A percentile compares a stretch with the other conserved stretches of the same genome.
Conservation (phyloP, 1,139 yeast species). For the Yamadazyma spencermartinsiae region DNA sequence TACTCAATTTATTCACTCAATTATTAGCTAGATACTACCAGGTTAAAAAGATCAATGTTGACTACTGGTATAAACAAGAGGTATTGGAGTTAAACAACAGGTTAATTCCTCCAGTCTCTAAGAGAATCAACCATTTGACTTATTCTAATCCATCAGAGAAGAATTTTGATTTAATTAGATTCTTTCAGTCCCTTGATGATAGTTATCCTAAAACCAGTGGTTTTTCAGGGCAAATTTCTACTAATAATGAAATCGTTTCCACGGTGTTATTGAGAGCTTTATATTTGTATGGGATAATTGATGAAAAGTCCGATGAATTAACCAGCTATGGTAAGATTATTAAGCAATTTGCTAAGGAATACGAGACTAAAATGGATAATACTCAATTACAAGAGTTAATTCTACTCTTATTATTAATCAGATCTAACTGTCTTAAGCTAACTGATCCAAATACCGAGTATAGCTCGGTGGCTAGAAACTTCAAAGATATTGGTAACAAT, state of each 20-base stretch:
- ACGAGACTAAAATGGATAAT: constrained; percentile 14
- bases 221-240: constrained; percentile 24
- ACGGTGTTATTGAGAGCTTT: constrained; percentile 63
- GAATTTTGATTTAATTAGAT: constrained; percentile 36
- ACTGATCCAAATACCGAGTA: constrained; percentile 32
- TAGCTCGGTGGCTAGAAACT: constrained; percentile 35
- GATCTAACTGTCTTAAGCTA: constrained; percentile 30
- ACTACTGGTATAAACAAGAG: constrained; percentile 60
- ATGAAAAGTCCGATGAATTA: constrained; percentile 40
- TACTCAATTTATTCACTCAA: constrained; percentile 68
- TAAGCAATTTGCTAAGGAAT: constrained; percentile 28
- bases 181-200: constrained; percentile 25
- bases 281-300: constrained; percentile 55
- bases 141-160: constrained; percentile 20
- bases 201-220: constrained; percentile 14
- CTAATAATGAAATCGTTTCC: constrained; percentile 55
- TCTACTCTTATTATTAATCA: constrained; percentile 45
- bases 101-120: constrained; percentile 41
- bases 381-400: constrained; percentile 36
- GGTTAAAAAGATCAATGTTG: constrained; percentile 61
- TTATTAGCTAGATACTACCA: constrained; percentile 85
- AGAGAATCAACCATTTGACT: constrained; percentile 34
- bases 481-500: constrained; percentile 26
- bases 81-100: constrained; percentile 52
- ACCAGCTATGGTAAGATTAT: constrained; percentile 61